Evolutionary conservation across 2,329 filamentous ascomycete genomes (phyloP).

Genomic region (Scedosporium apiospermum): DNA sequence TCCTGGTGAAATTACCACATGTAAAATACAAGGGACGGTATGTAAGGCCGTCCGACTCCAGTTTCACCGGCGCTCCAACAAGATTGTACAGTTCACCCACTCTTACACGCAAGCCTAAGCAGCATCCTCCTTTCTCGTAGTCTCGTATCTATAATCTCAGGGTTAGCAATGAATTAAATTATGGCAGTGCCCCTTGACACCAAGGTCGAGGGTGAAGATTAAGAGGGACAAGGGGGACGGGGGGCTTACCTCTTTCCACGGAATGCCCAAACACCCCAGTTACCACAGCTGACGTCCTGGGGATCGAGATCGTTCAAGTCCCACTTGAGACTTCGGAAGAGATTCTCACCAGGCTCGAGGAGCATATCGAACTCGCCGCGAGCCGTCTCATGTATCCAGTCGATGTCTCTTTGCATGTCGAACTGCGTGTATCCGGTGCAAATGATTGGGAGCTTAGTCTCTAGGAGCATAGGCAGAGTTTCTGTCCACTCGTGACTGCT

Average conservation of each 20-base stretch:
- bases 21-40: slow-evolving; percentile 5
- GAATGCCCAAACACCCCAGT: slow-evolving; percentile 97
- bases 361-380: slow-evolving; percentile 87
- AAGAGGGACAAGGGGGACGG: background rate
- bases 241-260: slow-evolving; percentile 78
- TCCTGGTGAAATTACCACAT: slow-evolving; percentile 12
- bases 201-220: background rate
- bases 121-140: slow-evolving; percentile 41
- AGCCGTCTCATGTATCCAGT: slow-evolving; percentile 79
- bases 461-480: slow-evolving; percentile 78
- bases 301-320: slow-evolving; percentile 94
- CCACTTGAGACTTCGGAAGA: slow-evolving; percentile 89
- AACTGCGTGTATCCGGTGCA: slow-evolving; percentile 93
- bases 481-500: slow-evolving; percentile 90
- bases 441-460: slow-evolving; percentile 92
- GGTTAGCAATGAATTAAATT: slow-evolving; percentile 20
- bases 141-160: slow-evolving; percentile 44
- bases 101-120: background rate
- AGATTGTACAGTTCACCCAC: background rate
- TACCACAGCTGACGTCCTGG: slow-evolving; percentile 87
- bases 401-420: slow-evolving; percentile 87
- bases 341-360: slow-evolving; percentile 86
- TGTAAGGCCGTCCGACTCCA: background rate
- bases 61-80: background rate
- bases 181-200: no score